Base-by-base conservation (phyloP, 2,329 filamentous ascomycete species). In the Zymoseptoria ardabiliae region DNA sequence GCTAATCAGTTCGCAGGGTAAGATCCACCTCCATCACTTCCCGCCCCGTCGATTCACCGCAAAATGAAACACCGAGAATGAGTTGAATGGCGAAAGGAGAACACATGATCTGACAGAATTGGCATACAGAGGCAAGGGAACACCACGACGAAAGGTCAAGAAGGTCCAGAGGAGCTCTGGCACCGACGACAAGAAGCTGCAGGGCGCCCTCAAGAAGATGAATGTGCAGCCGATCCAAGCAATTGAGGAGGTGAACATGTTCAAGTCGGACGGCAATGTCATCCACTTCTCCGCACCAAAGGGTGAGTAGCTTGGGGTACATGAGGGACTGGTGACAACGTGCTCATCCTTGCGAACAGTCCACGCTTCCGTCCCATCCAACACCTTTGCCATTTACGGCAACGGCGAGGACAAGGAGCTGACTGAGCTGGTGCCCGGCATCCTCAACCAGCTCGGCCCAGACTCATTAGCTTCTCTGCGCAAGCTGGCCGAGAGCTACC, bases 241-340 rank as follows among this genome's bases (percentile, higher is more conserved):
- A 69, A 99, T 99, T 73, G 94, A 99, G 87, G 94, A 99, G 84
- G 94, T 99, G 78, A 99, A 99, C 88, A 99, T 99, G 94, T 99
- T 99, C 88, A 99, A 99, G 89, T 89, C 90, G 76, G 94, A 99
- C 77, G 94, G 94, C 79, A 99, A 99, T 79, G 94, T 99, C 78
- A 97, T 99, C 75, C 94, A 99, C 86, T 99, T 99, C 78, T 89
- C 91, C 72, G 90, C 90, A 74, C 94, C 94, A 71, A 97, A 97
- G 85, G 94, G 94, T 97, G 81, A 75, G 85, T 82, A 48, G 20
- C 56, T 45, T n/a, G 22, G 22, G 9, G 30, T 9, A 17, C 22
- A 28, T n/a, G 22, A 19, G 51, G 3, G 51, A 19, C 3, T 50
- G 41, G 45, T 45, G 52, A 53, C 54, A 20, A 7, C 21, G 22